These are phyloP conservation scores for Meira miltonrushii DNA, from an alignment of 1,284 basidiomycete genomes.

Conservation along the genomic window DNA sequence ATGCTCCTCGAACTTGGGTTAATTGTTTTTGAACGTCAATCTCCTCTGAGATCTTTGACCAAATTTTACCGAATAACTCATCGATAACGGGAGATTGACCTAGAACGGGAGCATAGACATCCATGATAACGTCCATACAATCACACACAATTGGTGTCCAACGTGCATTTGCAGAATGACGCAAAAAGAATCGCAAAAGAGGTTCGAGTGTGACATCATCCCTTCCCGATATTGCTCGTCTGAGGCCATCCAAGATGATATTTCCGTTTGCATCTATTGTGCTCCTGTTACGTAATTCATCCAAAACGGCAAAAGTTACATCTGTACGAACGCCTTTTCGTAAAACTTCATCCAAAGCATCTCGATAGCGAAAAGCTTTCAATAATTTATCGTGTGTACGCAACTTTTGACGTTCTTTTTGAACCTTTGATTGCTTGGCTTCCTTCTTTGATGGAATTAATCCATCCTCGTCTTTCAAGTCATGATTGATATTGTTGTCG, in stretches of 20 bases:
- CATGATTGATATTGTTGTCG: too few relatives aligned
- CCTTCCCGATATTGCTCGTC: constrained; percentile 77
- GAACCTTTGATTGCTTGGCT: neutral
- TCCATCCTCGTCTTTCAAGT: neutral
- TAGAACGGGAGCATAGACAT: constrained; percentile 83
- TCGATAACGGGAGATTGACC: constrained; percentile 93
- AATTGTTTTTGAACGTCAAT: constrained; percentile 85
- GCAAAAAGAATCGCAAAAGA: constrained; percentile 74
- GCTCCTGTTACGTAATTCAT: constrained; percentile 78
- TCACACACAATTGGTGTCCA: constrained; percentile 85
- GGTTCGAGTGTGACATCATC: constrained; percentile 94
- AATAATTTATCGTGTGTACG: constrained; percentile 83
- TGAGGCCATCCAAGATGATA: constrained; percentile 67
- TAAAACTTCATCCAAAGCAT: constrained; percentile 65
- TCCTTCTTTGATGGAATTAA: too few relatives aligned
- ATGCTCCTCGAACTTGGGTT: constrained; percentile 73
- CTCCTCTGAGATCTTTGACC: constrained; percentile 77
- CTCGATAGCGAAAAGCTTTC: constrained; percentile 89
- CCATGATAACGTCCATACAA: constrained; percentile 73
- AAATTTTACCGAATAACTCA: constrained; percentile 70
- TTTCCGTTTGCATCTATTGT: constrained; percentile 12
- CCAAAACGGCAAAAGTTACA: constrained; percentile 82
- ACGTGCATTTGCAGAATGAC: constrained; percentile 80
- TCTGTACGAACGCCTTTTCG: constrained; percentile 34
- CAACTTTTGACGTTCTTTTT: constrained; percentile 58